These are phyloP conservation scores for Ambispora gerdemannii DNA, from an alignment of 192 early-diverging fungal species.

Conservation along the genomic window DNA sequence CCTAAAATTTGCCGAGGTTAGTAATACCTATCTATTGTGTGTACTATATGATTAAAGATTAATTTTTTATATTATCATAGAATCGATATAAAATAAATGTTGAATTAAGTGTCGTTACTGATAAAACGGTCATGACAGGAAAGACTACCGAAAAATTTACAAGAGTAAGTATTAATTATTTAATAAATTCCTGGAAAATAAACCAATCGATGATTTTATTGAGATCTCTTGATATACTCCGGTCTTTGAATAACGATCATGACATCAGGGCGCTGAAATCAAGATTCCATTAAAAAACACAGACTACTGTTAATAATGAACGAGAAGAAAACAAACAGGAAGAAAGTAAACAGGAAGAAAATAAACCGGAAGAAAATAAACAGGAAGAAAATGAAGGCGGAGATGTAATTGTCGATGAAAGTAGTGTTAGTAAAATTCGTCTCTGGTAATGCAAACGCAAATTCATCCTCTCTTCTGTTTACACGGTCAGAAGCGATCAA, in stretches of 20 bases:
- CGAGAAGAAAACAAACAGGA: conserved; percentile 3
- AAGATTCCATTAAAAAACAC: conserved; percentile 13
- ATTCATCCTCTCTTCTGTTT: too few species aligned
- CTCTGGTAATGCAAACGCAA: conserved; percentile 26
- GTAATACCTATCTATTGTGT: conserved; percentile 10
- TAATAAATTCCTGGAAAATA: conserved; percentile 8
- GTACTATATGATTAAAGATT: conserved; percentile 20
- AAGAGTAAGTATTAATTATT: conserved; percentile 29
- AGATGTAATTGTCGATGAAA: too few species aligned
- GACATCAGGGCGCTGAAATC: conserved; percentile 9
- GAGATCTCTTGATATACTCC: conserved; percentile 23
- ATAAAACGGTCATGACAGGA: conserved; percentile 21
- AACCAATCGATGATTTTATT: conserved; percentile 27
- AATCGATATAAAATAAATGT: conserved; percentile 24
- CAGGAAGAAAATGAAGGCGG: not conserved
- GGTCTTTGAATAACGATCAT: conserved; percentile 24
- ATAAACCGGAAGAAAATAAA: conserved; percentile 11
- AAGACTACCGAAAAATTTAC: conserved; percentile 24
- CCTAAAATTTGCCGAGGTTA: conserved; percentile 21
- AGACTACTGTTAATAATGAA: conserved; percentile 16
- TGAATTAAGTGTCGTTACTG: conserved; percentile 29
- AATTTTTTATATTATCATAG: conserved; percentile 22
- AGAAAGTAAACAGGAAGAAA: not conserved
- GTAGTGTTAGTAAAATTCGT: conserved; percentile 28
- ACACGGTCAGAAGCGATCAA: too few species aligned